phyloP scores from a whole-genome alignment of 73 alveolate species.

The Tetrahymena borealis region DNA sequence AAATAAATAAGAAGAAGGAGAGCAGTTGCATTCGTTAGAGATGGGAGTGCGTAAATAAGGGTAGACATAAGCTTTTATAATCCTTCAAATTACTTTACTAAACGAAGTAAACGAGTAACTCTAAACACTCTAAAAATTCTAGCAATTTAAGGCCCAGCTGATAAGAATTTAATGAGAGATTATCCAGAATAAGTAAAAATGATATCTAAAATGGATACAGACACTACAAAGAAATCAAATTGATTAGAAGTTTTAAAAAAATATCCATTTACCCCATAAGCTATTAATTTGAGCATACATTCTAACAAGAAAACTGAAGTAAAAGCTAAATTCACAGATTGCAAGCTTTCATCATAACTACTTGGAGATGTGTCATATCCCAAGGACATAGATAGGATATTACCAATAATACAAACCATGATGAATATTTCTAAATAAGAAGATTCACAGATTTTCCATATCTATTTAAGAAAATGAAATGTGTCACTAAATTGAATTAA shows the following conservation, averaged over 20 bases:
- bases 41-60: constrained; percentile 81
- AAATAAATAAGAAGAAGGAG: constrained; percentile 79
- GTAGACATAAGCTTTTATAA: constrained; percentile 57
- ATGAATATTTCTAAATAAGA: constrained; percentile 59
- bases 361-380: constrained; percentile 48
- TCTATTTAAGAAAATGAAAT: constrained; percentile 23
- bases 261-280: constrained; percentile 61
- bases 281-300: constrained; percentile 51
- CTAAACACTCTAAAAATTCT: constrained; percentile 59
- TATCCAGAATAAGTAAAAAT: constrained; percentile 52
- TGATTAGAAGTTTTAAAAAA: constrained; percentile 64
- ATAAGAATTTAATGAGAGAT: constrained; percentile 35
- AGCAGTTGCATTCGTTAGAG: constrained; percentile 82
- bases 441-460: constrained; percentile 22
- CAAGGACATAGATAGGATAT: constrained; percentile 75
- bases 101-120: constrained; percentile 62
- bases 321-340: constrained; percentile 10
- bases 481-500: background rate
- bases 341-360: constrained; percentile 34
- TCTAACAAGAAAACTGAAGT: constrained; percentile 61
- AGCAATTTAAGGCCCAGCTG: constrained; percentile 55
- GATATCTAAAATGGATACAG: constrained; percentile 63
- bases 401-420: constrained; percentile 72
- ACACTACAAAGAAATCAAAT: constrained; percentile 75
- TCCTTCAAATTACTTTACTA: constrained; percentile 58